Evolutionary conservation across 2,329 filamentous ascomycete genomes (phyloP), one percentile per base, ranked within the genome.

Genomic region (Penicillium sp.): DNA sequence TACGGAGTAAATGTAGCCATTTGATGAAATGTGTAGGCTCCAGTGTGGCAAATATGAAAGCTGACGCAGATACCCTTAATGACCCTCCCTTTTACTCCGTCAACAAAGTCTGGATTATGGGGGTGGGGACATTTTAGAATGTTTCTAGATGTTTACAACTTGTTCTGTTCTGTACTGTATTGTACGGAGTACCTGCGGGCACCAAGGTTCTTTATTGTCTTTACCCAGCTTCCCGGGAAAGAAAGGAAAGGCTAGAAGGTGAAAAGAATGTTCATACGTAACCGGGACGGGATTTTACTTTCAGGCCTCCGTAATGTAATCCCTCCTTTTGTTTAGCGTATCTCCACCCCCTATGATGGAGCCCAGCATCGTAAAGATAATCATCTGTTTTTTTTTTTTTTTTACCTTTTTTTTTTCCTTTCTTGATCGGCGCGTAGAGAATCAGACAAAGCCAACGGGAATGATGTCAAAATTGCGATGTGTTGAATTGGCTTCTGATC

Each of bases 261-360:
- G 37, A 53, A 59, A 64, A 65, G 65, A 67, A 67, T 67, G 65
- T 65, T 66, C 62, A 61, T 59, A 67, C 64, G 65, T 67, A 67
- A 64, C 57, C 58, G 60, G 62, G 59, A 62, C 64, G 40, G n/a
- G 54, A 49, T 41, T 60, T 60, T 38, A 50, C 25, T 37, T 45
- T 50, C 58, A 42, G 60, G 51, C 33, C 33, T 33, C 51, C 56
- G 45, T 59, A 56, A 53, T n/a, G n/a, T 40, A 35, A 59, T 61
- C 45, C 47, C 43, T 50, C 50, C 47, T 47, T 61, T 51, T 41
- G 40, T 19, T 31, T 60, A 45, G 60, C 57, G 51, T 50, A 55
- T 59, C 54, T 45, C 64, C 64, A 67, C 64, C 64, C 64, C 64
- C 64, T 67, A 62, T 67, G 64, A 65, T 67, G 65, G 64, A 59